Conservation (phyloP, 2,329 filamentous ascomycete species). For the Cytospora mali region DNA sequence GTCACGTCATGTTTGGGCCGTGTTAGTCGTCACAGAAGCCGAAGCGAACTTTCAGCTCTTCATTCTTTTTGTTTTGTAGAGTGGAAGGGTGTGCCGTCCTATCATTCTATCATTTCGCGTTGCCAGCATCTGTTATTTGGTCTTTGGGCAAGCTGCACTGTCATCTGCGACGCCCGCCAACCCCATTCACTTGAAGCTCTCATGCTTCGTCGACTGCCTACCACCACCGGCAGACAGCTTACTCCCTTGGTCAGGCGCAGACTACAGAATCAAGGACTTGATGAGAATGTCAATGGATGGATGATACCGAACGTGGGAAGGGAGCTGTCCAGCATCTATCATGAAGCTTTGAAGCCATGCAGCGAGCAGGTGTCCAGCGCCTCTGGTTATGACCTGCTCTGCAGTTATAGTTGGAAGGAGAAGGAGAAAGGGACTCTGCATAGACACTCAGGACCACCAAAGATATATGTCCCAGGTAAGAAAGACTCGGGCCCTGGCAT, state of each 20-base stretch:
- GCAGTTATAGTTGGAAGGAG: constrained; percentile 26
- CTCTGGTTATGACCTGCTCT: constrained; percentile 18
- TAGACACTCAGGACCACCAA: not conserved
- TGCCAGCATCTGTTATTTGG: not conserved
- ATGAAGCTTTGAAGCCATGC: constrained; percentile 10
- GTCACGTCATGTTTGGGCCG: not conserved
- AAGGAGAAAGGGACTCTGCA: not conserved
- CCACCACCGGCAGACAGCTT: not conserved
- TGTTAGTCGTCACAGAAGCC: not conserved
- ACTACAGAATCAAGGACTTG: constrained; percentile 18
- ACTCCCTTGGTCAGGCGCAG: constrained; percentile 12
- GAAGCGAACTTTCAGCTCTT: not conserved
- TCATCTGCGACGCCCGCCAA: not conserved
- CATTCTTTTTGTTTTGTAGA: not conserved
- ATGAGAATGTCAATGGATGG: constrained; percentile 13
- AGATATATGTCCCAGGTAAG: constrained; percentile 24
- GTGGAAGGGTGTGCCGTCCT: not conserved
- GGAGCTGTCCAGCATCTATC: constrained; percentile 2
- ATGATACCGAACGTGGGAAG: constrained; percentile 15
- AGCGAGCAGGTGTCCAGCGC: constrained; percentile 15
- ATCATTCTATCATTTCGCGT: not conserved
- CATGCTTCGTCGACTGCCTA: constrained; percentile 4
- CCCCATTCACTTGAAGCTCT: not conserved
- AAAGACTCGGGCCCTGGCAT: not conserved
- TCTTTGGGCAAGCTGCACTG: not conserved